Conservation (phyloP, 2,329 filamentous ascomycete species). For the Allantophomopsis lycopodina region DNA sequence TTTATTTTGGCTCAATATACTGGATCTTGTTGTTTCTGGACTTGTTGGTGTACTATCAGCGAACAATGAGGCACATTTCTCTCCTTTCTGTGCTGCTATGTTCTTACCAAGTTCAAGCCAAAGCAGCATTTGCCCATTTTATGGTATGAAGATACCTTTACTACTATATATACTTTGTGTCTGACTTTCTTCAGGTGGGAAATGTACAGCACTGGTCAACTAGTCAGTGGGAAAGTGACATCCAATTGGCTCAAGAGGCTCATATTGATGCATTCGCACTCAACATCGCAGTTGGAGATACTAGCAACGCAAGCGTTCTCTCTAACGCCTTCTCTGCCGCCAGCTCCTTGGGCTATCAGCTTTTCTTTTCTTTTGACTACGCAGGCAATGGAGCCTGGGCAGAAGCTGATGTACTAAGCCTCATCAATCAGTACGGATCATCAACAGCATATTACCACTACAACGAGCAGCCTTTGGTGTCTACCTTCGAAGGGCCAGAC, state of each 20-base stretch:
- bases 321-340: slow-evolving; percentile 16
- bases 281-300: slow-evolving; percentile 17
- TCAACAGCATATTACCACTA: slow-evolving; percentile 17
- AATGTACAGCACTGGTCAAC: no score
- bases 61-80: no score
- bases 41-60: no score
- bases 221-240: slow-evolving; percentile 18
- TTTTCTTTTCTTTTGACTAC: slow-evolving; percentile 30
- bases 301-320: slow-evolving; percentile 8
- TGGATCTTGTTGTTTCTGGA: no score
- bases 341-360: slow-evolving; percentile 18
- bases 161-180: no score
- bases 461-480: slow-evolving; percentile 25
- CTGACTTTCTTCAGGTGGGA: no score
- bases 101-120: no score
- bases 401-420: slow-evolving; percentile 10
- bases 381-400: slow-evolving; percentile 16
- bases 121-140: no score
- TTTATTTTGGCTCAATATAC: no score
- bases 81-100: no score
- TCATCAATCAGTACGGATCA: slow-evolving; percentile 15
- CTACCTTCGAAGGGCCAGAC: slow-evolving; percentile 31
- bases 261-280: slow-evolving; percentile 26
- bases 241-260: slow-evolving; percentile 19
- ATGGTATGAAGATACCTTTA: no score